Base-by-base conservation (phyloP, 441 rosid species). In the Gossypium davidsonii region DNA sequence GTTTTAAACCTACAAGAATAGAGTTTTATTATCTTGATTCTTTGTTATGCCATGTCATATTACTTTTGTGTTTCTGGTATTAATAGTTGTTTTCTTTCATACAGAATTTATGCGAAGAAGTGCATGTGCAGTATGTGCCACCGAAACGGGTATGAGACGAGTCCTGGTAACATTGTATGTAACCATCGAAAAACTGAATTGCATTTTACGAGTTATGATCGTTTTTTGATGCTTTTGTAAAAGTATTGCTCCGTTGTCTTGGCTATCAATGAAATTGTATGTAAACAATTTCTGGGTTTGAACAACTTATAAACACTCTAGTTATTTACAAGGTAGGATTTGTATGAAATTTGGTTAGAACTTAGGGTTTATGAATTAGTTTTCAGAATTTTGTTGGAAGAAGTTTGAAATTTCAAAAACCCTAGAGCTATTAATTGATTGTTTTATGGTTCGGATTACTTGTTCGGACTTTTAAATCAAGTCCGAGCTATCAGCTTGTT, bases 61-160 rank as follows among this genome's bases (percentile, higher is more conserved):
- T 55, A 18, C 59, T 20, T 53, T 52, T 55, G 25, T 3, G 1
- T 23, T 57, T 57, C 57, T 12, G 2, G 6, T 17, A 23, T n/a
- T 71, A 4, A 58, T 39, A 52, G 3, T 75, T 60, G 20, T 52
- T 39, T 64, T 52, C 20, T 25, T 84, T 52, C 42, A 14, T 73
- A 80, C 93, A 91, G 97, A 79, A 79, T 51, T 42, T 91, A 74
- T 93, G 98, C 18, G 90, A 91, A 86, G 97, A 93, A 18, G 91
- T 74, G 72, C 83, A 80, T 2, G 91, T 90, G 65, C 97, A 85
- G 73, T 93, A 91, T 61, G 82, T 84, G 63, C 90, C 91, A 6
- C 98, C 95, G 0, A 89, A 90, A 80, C 81, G 84, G 25, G 51
- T 76, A 28, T 87, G 80, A 84, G 14, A 49, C 1, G 17, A n/a